A percentile compares a stretch with the other conserved stretches of the same genome.
These are phyloP conservation scores for Capronia coronata DNA, from an alignment of 2,329 filamentous ascomycete genomes.

Conservation along the genomic window DNA sequence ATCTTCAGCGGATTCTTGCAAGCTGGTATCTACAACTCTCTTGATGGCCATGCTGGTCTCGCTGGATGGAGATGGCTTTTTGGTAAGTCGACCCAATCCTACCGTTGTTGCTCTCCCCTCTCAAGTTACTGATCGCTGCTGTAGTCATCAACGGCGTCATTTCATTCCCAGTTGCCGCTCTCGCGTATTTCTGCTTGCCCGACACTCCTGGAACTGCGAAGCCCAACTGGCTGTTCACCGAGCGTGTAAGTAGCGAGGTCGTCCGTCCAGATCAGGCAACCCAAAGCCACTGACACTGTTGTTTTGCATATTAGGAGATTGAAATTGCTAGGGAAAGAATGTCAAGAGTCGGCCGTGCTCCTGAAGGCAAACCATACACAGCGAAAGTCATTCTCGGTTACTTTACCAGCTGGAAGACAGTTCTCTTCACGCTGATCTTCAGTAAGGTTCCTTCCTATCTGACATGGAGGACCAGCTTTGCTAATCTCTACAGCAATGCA, in stretches of 20 bases:
- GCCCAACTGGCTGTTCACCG: slow-evolving; percentile 16
- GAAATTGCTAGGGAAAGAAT: slow-evolving; percentile 16
- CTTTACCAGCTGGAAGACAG: slow-evolving; percentile 17
- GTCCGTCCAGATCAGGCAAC: background rate
- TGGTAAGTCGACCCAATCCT: slow-evolving; percentile 3
- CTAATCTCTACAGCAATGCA: slow-evolving; percentile 8
- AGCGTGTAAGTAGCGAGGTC: slow-evolving; percentile 10
- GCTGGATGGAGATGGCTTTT: slow-evolving; percentile 49
- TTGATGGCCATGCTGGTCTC: slow-evolving; percentile 46
- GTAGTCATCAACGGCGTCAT: slow-evolving; percentile 21
- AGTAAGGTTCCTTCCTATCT: slow-evolving; percentile 7
- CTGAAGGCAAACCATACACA: slow-evolving; percentile 17
- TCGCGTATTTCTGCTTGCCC: slow-evolving; percentile 18
- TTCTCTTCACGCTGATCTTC: slow-evolving; percentile 20
- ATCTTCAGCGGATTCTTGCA: slow-evolving; percentile 46
- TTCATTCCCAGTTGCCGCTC: slow-evolving; percentile 14
- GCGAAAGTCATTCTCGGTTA: slow-evolving; percentile 17
- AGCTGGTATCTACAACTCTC: slow-evolving; percentile 48
- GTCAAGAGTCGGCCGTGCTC: slow-evolving; percentile 12
- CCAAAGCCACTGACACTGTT: background rate
- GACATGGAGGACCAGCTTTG: too few relatives aligned
- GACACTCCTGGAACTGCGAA: slow-evolving; percentile 17
- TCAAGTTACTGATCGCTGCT: background rate
- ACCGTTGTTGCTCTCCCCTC: background rate
- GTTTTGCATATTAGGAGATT: slow-evolving; percentile 8